Evolutionary conservation across 2,329 filamentous ascomycete species (phyloP).

Genomic region (Colletotrichum eremochloae): DNA sequence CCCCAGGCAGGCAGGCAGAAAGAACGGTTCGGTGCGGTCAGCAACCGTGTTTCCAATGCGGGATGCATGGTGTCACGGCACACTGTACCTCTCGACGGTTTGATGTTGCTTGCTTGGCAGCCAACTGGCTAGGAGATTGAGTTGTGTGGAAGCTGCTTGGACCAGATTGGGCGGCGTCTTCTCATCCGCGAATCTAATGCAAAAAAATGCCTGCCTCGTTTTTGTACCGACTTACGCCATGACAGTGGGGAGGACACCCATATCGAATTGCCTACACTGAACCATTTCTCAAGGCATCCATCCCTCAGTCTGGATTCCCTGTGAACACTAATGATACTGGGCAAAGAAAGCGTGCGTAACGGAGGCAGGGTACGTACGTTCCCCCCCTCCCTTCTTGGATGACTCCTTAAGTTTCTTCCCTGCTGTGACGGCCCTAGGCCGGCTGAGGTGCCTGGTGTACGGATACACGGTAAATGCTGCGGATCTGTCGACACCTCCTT

Average conservation of each 20-base stretch:
- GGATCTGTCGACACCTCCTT: constrained; percentile 17
- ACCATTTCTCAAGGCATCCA: not conserved
- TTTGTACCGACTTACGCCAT: constrained; percentile 3
- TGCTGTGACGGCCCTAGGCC: not conserved
- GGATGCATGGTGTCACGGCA: constrained; percentile 16
- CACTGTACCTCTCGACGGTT: constrained; percentile 19
- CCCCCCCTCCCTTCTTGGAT: not conserved
- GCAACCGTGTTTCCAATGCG: constrained; percentile 32
- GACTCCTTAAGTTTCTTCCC: not conserved
- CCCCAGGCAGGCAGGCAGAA: constrained; percentile 5
- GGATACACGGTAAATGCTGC: constrained; percentile 1
- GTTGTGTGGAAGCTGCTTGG: constrained; percentile 2
- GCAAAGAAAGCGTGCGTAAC: not conserved
- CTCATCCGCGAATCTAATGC: constrained; percentile 24
- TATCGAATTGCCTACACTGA: constrained; percentile 7
- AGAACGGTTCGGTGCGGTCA: constrained; percentile 24
- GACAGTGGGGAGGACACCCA: constrained; percentile 9
- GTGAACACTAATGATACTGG: not conserved
- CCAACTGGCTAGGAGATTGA: constrained; percentile 17
- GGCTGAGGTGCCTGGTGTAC: not conserved
- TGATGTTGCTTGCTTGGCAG: constrained; percentile 17
- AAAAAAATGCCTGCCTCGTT: constrained; percentile 15
- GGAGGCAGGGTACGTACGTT: not conserved
- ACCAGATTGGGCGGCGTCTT: constrained; percentile 9
- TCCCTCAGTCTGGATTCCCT: not conserved